A percentile compares a stretch with the other conserved stretches of the same genome.
Evolutionary conservation across 371 early-diverging fungal species (phyloP).

Genomic region (Mucor mucedo): DNA sequence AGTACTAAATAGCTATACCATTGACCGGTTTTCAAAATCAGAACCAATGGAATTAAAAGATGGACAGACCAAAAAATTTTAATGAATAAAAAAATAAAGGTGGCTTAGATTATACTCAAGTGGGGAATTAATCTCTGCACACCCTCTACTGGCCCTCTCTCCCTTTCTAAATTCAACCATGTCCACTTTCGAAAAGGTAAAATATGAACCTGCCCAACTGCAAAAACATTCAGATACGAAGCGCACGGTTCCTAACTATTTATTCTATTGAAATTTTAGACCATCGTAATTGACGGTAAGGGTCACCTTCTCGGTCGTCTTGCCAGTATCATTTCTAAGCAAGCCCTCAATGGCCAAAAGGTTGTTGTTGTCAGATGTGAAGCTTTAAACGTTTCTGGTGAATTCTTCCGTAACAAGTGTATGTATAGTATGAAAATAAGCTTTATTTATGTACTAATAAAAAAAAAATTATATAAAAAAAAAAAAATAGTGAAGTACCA

Average conservation of each 20-base stretch:
- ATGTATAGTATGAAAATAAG: constrained; percentile 38
- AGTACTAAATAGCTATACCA: too few species aligned
- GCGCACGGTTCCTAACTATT: background rate
- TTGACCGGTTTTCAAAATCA: too few species aligned
- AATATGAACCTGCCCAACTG: background rate
- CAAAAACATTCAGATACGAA: background rate
- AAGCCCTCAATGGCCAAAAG: constrained; percentile 96
- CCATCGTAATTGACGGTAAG: constrained; percentile 99
- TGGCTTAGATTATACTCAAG: background rate
- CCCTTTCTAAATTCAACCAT: background rate
- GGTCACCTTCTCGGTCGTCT: constrained; percentile 99
- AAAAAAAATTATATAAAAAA: too few species aligned
- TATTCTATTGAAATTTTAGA: constrained; percentile 51
- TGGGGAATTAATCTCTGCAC: background rate
- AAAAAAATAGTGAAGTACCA: constrained; percentile 82
- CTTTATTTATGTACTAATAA: too few species aligned
- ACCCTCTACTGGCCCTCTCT: background rate
- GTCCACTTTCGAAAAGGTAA: constrained; percentile 3
- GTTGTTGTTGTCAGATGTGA: constrained; percentile 98
- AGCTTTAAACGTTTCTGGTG: constrained; percentile 97
- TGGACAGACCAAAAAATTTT: too few species aligned
- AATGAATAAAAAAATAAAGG: background rate
- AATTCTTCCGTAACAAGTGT: constrained; percentile 99
- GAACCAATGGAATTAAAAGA: too few species aligned
- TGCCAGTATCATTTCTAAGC: constrained; percentile 98